Conservation (phyloP, 2,329 filamentous ascomycete genomes). For the Phialocephala sp. region DNA sequence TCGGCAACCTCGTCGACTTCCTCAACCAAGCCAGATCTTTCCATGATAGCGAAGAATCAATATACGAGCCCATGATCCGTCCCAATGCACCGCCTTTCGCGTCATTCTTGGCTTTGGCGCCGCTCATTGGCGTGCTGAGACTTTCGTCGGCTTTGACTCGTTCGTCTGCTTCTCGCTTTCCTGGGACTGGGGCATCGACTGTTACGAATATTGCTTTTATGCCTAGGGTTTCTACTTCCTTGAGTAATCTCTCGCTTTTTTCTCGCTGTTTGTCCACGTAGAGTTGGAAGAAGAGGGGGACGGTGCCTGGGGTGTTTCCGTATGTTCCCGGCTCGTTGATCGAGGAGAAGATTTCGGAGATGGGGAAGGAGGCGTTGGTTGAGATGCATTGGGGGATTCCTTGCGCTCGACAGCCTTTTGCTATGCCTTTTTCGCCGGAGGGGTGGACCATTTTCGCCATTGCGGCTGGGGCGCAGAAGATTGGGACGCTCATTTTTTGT, state of each 20-base stretch:
- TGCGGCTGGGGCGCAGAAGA: conserved; percentile 69
- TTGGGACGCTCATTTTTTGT: conserved; percentile 55
- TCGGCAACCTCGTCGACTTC: conserved; percentile 57
- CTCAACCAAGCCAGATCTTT: conserved; percentile 70
- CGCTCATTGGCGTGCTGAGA: conserved; percentile 55
- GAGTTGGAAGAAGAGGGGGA: conserved; percentile 60
- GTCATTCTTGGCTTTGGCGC: conserved; percentile 56
- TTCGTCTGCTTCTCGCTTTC: conserved; percentile 58
- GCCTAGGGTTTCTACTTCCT: conserved; percentile 51
- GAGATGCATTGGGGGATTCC: conserved; percentile 66
- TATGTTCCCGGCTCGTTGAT: conserved; percentile 33
- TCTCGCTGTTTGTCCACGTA: conserved; percentile 63
- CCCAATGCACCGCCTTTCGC: conserved; percentile 60
- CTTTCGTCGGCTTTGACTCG: conserved; percentile 53
- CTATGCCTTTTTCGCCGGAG: conserved; percentile 66
- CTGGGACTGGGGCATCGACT: conserved; percentile 61
- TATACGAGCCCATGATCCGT: conserved; percentile 60
- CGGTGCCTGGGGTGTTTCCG: conserved; percentile 18
- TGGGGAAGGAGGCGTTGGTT: conserved; percentile 64
- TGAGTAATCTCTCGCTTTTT: conserved; percentile 57
- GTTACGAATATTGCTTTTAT: conserved; percentile 63
- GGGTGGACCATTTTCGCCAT: conserved; percentile 68
- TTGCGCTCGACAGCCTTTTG: conserved; percentile 54
- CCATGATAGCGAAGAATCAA: conserved; percentile 65
- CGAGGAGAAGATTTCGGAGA: conserved; percentile 55